Base-by-base conservation (phyloP, 129 eudicot species). In the Flaveria ramosissima region DNA sequence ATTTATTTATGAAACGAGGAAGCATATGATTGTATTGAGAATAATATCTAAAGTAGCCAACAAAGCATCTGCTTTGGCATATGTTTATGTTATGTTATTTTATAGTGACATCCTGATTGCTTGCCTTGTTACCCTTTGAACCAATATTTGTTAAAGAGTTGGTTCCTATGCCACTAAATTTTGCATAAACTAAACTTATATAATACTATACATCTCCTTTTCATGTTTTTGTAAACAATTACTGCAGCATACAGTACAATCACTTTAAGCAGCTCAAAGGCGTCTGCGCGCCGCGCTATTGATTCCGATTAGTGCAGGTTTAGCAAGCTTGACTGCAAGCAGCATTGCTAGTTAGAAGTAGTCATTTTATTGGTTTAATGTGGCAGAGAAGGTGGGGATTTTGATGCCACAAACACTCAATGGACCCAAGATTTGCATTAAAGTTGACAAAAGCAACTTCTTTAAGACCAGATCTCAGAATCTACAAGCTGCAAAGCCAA, bases 361-460 rank as follows among this genome's bases (percentile, higher is more conserved):
- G 11, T 45, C 50, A 45, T 74, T 74, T 65, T 52, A 64, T 73
- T 74, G 52, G 71, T 17, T 70, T 23, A 16, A 53, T 71, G 74
- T 68, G 47, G 75, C 81, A 78, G 45, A 23, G 30, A 17, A 61
- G 77, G 72, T 78, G 83, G 71, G 72, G 72, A 78, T 62, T 78
- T 78, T 78, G 55, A 78, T 71, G 77, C 75, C 80, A 80, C 71
- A 80, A 80, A 67, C 84, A 17, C 78, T 56, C 65, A 74, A 74
- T 80, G 84, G 84, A 74, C 80, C 83, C 84, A 80, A 80, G 80
- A 80, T 80, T 60, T 80, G 84, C 80, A 80, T 80, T 80, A 80
- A 80, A 80, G 84, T 74, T 80, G 80, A 68, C 84, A 80, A 80
- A 80, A 80, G 84, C 84, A 80, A 67, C 80, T 68, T 80, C 84